Base-by-base conservation (phyloP, 2,329 filamentous ascomycete species). In the Fusarium subtropicale region DNA sequence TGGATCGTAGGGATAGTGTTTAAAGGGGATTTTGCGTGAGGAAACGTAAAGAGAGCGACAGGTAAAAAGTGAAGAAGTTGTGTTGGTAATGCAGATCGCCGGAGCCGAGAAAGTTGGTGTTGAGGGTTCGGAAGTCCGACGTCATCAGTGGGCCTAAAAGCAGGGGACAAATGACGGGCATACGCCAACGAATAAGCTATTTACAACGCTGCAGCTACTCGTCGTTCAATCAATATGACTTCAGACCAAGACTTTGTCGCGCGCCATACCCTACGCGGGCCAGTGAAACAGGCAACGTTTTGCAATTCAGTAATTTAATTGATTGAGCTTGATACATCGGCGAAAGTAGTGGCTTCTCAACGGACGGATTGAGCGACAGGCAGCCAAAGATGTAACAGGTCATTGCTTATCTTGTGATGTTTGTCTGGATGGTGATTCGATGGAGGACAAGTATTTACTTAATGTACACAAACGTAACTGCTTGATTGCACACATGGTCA, bases 91-190 rank as follows among this genome's bases (percentile, higher is more conserved):
- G 34, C 22, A 60, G 39, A 39, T 52, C 15, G 45, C 47, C 50
- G 60, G 68, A 53, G 45, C 64, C 66, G 57, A 67, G 59, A 70
- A 72, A 68, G 47, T 63, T 75, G 65, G 60, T 64, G 63, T 73
- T 68, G 68, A 62, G 45, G n/a, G 44, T 55, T 64, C 73, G 73
- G 69, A 75, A 73, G 55, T 75, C 71, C 73, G 73, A 78, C 76
- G 76, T 78, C 76, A 78, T 78, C 75, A 75, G 75, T 62, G 45
- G 60, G 64, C 15, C 15, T 36, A 31, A 28, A 47, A 36, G 36
- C 41, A 44, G 16, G 41, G 41, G 41, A 28, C 12, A 24, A 5
- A 11, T 22, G 20, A 41, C 5, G 36, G 36, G n/a, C n/a, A 39
- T 10, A 5, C 5, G 28, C 12, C 12, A 30, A 11, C 12, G 11